A percentile compares a stretch with the other conserved stretches of the same genome.
Evolutionary conservation across 2,329 filamentous ascomycete species (phyloP).

Genomic region (Apiospora marii): DNA sequence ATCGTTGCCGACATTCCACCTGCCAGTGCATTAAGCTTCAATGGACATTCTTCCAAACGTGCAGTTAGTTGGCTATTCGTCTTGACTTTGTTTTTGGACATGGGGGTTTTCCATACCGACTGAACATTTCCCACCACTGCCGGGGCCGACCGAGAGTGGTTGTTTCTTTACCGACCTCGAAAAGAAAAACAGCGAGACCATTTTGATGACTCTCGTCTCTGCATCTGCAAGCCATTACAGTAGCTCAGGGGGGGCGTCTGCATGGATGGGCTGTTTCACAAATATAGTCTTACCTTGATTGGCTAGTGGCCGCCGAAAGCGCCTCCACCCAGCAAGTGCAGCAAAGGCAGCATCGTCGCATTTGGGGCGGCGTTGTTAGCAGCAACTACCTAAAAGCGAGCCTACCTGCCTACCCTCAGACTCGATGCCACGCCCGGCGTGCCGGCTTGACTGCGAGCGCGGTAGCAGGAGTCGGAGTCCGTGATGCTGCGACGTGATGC

Average conservation of each 20-base stretch:
- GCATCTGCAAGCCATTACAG: not conserved
- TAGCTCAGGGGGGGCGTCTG: conserved; percentile 14
- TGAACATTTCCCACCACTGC: not conserved
- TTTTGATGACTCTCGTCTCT: not conserved
- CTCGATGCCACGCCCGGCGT: not conserved
- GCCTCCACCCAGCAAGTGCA: conserved; percentile 1
- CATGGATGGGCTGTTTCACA: conserved; percentile 15
- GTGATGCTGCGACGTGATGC: not conserved
- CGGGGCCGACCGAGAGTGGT: not conserved
- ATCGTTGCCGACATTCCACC: conserved; percentile 11
- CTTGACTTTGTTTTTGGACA: too few species aligned
- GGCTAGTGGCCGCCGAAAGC: conserved; percentile 18
- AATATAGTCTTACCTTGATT: conserved; percentile 4
- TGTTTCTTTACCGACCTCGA: conserved; percentile 1
- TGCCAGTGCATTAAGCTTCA: not conserved
- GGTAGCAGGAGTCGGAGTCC: not conserved
- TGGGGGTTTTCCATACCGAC: too few species aligned
- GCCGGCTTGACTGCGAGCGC: too few species aligned
- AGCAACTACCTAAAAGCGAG: not conserved
- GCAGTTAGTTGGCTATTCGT: too few species aligned
- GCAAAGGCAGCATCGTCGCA: not conserved
- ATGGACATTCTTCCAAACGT: not conserved
- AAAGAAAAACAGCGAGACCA: not conserved
- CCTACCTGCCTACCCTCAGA: conserved; percentile 1
- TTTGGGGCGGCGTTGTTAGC: not conserved